Evolutionary conservation across 129 eudicot genomes (phyloP).

Genomic region (Logfia minima): DNA sequence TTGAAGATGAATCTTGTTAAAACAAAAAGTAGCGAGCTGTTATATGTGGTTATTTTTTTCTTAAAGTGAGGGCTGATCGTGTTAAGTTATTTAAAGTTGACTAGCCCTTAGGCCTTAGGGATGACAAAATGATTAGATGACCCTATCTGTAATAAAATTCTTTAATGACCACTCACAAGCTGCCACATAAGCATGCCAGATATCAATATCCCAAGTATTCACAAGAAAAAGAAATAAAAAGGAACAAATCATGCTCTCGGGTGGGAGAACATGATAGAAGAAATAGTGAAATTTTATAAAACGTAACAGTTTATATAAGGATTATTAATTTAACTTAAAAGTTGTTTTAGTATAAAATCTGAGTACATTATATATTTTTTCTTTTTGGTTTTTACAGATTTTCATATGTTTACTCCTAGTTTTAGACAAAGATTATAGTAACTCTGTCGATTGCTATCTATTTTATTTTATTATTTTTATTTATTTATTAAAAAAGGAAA

Average conservation of each 20-base stretch:
- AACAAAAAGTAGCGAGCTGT: not conserved
- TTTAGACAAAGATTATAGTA: no score
- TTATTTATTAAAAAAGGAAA: no score
- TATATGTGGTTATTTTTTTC: not conserved
- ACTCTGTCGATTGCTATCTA: no score
- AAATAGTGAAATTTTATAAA: no score
- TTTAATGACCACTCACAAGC: not conserved
- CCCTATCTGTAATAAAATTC: slow-evolving; percentile 15
- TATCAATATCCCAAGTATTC: not conserved
- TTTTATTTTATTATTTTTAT: no score
- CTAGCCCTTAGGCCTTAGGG: not conserved
- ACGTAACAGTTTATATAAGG: no score
- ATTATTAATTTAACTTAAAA: no score
- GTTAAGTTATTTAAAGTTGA: slow-evolving; percentile 9
- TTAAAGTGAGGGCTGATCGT: not conserved
- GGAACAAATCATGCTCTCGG: no score
- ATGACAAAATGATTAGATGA: slow-evolving; percentile 17
- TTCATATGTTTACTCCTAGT: no score
- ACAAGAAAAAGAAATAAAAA: not conserved
- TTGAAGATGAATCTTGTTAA: not conserved
- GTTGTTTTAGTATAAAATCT: not conserved
- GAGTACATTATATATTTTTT: not conserved
- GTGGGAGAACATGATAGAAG: no score
- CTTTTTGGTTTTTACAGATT: no score
- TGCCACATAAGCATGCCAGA: slow-evolving; percentile 14